Evolutionary conservation across 1,284 basidiomycete genomes (phyloP).

Genomic region (Mycosarcoma maydis): DNA sequence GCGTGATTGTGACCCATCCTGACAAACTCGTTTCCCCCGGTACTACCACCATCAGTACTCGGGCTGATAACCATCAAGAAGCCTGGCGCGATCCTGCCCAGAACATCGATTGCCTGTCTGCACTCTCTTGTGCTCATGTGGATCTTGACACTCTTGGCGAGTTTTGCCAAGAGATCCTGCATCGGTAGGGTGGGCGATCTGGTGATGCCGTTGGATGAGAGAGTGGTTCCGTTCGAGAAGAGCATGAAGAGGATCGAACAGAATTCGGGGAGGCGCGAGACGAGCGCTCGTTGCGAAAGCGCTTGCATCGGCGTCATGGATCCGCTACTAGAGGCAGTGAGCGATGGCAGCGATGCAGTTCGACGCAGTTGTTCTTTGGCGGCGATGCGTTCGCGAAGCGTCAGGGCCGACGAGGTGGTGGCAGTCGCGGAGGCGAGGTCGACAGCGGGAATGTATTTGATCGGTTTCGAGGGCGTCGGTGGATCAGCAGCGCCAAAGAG

Average conservation of each 20-base stretch:
- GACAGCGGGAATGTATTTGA: slow-evolving; percentile 5
- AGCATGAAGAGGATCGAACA: slow-evolving; percentile 55
- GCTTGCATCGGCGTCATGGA: slow-evolving; percentile 26
- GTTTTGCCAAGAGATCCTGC: slow-evolving; percentile 35
- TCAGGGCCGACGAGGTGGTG: slow-evolving; percentile 11
- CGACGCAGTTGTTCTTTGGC: slow-evolving; percentile 51
- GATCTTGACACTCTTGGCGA: slow-evolving; percentile 42
- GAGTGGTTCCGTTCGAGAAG: slow-evolving; percentile 45
- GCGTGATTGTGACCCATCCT: slow-evolving; percentile 14
- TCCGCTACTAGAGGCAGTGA: slow-evolving; percentile 4
- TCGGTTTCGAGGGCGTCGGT: slow-evolving; percentile 14
- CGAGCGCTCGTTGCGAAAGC: slow-evolving; percentile 35
- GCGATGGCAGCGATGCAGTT: slow-evolving; percentile 19
- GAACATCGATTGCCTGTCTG: slow-evolving; percentile 27
- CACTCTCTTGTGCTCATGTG: slow-evolving; percentile 49
- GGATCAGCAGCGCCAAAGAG: slow-evolving; percentile 1
- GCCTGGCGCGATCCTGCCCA: slow-evolving; percentile 42
- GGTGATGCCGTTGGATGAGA: slow-evolving; percentile 20
- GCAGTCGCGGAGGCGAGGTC: background rate
- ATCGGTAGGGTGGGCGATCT: slow-evolving; percentile 39
- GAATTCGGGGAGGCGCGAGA: slow-evolving; percentile 49
- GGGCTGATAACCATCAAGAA: slow-evolving; percentile 43
- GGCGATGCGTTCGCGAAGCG: slow-evolving; percentile 46
- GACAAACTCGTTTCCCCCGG: slow-evolving; percentile 23
- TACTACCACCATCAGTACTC: background rate